A percentile compares a stretch with the other conserved stretches of the same genome.
Evolutionary conservation across 2,329 filamentous ascomycete species (phyloP).

Genomic region (Xylariaceae sp.): DNA sequence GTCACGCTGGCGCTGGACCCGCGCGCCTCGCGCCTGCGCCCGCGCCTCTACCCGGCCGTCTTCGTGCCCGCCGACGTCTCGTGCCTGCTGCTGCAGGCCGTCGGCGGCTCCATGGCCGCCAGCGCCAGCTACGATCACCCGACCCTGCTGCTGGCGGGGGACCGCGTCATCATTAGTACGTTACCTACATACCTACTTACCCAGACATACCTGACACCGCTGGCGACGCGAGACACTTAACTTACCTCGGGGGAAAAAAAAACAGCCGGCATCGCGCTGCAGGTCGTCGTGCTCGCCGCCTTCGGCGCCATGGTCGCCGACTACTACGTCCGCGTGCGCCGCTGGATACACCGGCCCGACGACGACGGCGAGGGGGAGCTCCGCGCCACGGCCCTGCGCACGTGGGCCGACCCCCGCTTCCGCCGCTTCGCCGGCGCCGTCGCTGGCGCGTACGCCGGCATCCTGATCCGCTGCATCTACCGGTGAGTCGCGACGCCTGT

Average conservation of each 20-base stretch:
- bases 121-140: slow-evolving; percentile 33
- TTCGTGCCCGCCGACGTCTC: slow-evolving; percentile 54
- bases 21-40: slow-evolving; percentile 41
- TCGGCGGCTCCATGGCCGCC: slow-evolving; percentile 49
- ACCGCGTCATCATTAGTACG: slow-evolving; percentile 45
- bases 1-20: slow-evolving; percentile 42
- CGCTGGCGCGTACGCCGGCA: slow-evolving; percentile 33
- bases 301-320: slow-evolving; percentile 39
- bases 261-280: slow-evolving; percentile 46
- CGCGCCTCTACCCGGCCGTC: slow-evolving; percentile 46
- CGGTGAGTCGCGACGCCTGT: slow-evolving; percentile 29
- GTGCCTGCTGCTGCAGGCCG: slow-evolving; percentile 51
- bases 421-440: slow-evolving; percentile 36
- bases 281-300: slow-evolving; percentile 40
- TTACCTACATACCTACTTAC: too few relatives aligned
- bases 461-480: slow-evolving; percentile 47
- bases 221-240: too few relatives aligned
- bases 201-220: too few relatives aligned
- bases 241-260: too few relatives aligned
- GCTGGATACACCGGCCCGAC: slow-evolving; percentile 28
- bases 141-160: slow-evolving; percentile 35
- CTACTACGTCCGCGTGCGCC: slow-evolving; percentile 35
- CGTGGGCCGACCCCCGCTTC: background rate
- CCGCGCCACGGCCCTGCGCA: slow-evolving; percentile 24
- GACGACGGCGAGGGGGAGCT: slow-evolving; percentile 17